Base-by-base conservation (phyloP, 1,139 yeast genomes). In the Yamadazyma epiphylla region DNA sequence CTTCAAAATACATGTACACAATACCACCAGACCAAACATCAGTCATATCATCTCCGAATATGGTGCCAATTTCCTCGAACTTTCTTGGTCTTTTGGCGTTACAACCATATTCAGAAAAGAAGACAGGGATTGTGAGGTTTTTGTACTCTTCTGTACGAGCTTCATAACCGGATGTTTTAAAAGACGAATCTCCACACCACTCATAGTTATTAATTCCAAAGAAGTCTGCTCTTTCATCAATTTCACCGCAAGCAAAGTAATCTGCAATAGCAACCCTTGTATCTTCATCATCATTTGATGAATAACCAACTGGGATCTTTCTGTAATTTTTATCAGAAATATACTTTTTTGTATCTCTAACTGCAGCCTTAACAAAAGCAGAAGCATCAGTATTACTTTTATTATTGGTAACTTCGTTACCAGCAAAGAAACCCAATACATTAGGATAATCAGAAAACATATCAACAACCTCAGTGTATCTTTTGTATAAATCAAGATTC, bases 151-250 rank as follows among this genome's bases (percentile, higher is more conserved):
- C 60, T 26, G 95, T 85, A 62, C 89, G 77, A 41, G 66, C 79
- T 42, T 65, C 57, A 64, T 82, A 88, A 44, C 96, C 96, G 28
- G 95, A 84, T 11, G 53, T 41, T 28, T 58, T 41, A 65, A 69
- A 87, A 35, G 76, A 56, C 16, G 91, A 76, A 26, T 60, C 48
- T 44, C 96, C 96, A 72, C 96, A 88, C 96, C 96, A 88, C 66
- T 84, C 94, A 70, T 88, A 88, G 87, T 84, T 84, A 75, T 88
- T 88, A 52, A 87, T 80, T 66, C 95, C 96, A 57, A 84, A 87
- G 68, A 88, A 86, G 60, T 88, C 96, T 34, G 94, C 94, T 45
- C 72, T 70, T 27, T 58, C 79, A 32, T 71, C 80, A 15, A 57
- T 60, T 38, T 69, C 75, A 57, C 91, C 91, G 64, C 95, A 86